Evolutionary conservation across 345 rosid species (phyloP).

Genomic region (Euphorbia pulcherrima): DNA sequence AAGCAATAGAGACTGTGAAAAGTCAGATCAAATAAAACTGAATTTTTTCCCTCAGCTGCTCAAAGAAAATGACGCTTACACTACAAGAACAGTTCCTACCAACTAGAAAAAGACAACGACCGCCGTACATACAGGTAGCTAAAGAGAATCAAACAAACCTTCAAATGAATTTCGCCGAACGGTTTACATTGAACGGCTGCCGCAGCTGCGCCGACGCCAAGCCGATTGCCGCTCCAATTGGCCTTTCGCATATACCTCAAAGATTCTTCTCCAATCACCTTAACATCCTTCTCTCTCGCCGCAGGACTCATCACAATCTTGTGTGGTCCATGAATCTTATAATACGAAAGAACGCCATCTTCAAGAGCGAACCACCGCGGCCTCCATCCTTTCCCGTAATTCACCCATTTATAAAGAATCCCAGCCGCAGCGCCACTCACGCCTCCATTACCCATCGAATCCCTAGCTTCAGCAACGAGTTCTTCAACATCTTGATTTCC

Average conservation of each 20-base stretch:
- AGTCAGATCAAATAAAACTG: neutral
- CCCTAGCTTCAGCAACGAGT: conserved; percentile 33
- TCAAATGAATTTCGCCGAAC: conserved; percentile 85
- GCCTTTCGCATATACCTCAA: conserved; percentile 72
- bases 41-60: neutral
- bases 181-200: conserved; percentile 62
- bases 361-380: conserved; percentile 85
- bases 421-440: conserved; percentile 55
- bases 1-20: neutral
- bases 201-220: conserved; percentile 20
- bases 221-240: conserved; percentile 43
- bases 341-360: conserved; percentile 79
- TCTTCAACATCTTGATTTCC: conserved; percentile 20
- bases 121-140: neutral
- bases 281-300: conserved; percentile 51
- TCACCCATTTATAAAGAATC: conserved; percentile 91
- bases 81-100: neutral
- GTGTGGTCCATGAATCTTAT: conserved; percentile 90
- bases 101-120: neutral
- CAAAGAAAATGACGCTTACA: neutral
- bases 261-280: conserved; percentile 86
- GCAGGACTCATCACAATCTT: conserved; percentile 68
- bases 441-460: conserved; percentile 42
- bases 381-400: conserved; percentile 96
- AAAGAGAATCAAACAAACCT: conserved; percentile 42